Evolutionary conservation across 2,329 filamentous ascomycete genomes (phyloP).

Genomic region (Ramichloridium luteum): DNA sequence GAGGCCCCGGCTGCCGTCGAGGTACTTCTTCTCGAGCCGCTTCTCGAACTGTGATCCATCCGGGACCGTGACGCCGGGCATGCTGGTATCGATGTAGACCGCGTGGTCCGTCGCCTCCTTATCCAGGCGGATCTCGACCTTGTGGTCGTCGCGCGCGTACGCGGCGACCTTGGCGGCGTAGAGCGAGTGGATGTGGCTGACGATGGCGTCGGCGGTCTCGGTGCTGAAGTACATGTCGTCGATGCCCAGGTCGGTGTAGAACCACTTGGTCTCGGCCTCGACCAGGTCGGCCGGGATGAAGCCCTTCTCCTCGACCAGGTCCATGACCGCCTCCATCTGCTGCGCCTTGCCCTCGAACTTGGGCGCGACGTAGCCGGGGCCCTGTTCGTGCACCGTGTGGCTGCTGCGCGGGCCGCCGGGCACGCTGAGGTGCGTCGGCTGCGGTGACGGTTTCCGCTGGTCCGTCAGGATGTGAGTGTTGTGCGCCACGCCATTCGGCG

Average conservation of each 20-base stretch:
- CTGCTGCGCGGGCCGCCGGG: conserved; percentile 40
- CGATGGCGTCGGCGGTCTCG: conserved; percentile 73
- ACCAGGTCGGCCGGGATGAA: conserved; percentile 80
- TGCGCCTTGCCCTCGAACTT: conserved; percentile 85
- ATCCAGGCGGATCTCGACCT: conserved; percentile 84
- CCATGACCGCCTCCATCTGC: conserved; percentile 86
- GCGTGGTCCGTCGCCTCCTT: conserved; percentile 93
- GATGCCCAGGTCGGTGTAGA: conserved; percentile 94
- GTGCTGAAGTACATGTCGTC: conserved; percentile 98
- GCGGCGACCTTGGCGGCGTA: conserved; percentile 96
- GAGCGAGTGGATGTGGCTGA: conserved; percentile 86
- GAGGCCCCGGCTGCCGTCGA: conserved; percentile 60
- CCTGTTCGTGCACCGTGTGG: conserved; percentile 62
- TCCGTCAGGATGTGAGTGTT: too few relatives aligned
- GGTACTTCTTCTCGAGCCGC: conserved; percentile 87
- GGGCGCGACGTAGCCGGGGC: conserved; percentile 86
- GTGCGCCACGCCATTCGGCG: too few relatives aligned
- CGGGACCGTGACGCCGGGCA: conserved; percentile 65
- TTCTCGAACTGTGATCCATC: conserved; percentile 85
- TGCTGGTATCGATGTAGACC: conserved; percentile 96
- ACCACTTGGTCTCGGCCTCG: conserved; percentile 82
- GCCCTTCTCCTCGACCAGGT: conserved; percentile 60
- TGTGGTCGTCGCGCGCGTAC: conserved; percentile 83
- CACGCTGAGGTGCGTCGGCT: conserved; percentile 73
- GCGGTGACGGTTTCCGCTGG: conserved; percentile 65